Evolutionary conservation across 352 stramenopile species (phyloP).

Genomic region (Globisporangium cylindrosporum): DNA sequence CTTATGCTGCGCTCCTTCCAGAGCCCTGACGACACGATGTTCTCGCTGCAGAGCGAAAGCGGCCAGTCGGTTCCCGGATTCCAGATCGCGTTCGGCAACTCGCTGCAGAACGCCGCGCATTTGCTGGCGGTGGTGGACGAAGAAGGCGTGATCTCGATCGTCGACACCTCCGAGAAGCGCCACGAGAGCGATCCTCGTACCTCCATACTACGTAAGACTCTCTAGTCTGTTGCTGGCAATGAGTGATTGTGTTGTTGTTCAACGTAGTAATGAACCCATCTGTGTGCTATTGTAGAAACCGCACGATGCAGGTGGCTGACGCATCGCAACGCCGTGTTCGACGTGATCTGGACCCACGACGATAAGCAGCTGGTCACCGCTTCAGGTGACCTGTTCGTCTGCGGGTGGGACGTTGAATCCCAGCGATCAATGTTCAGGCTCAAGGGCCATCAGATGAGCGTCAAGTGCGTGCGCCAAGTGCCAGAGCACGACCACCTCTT

Average conservation of each 20-base stretch:
- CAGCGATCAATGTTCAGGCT: slow-evolving; percentile 29
- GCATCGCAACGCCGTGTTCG: slow-evolving; percentile 73
- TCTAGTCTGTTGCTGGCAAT: neutral
- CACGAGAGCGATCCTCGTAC: neutral
- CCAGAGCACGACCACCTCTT: slow-evolving; percentile 33
- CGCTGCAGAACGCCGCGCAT: slow-evolving; percentile 6
- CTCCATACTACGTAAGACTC: slow-evolving; percentile 11
- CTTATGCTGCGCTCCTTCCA: slow-evolving; percentile 36
- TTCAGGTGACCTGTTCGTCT: slow-evolving; percentile 51
- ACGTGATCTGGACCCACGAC: slow-evolving; percentile 56
- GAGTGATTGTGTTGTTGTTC: neutral
- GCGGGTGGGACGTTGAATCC: slow-evolving; percentile 56
- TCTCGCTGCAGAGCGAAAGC: slow-evolving; percentile 14
- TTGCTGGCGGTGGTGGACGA: slow-evolving; percentile 55
- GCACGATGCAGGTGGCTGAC: slow-evolving; percentile 30
- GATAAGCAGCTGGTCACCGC: slow-evolving; percentile 53
- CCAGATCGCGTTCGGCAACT: slow-evolving; percentile 45
- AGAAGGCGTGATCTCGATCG: slow-evolving; percentile 46
- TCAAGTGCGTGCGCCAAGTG: slow-evolving; percentile 70
- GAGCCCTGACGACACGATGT: slow-evolving; percentile 15
- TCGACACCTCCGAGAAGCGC: slow-evolving; percentile 29
- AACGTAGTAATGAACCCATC: neutral
- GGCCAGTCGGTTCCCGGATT: slow-evolving; percentile 39
- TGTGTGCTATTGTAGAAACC: slow-evolving; percentile 8
- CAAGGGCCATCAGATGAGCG: slow-evolving; percentile 61